Conservation (phyloP, 73 alveolate genomes). For the Stentor roeselii region DNA sequence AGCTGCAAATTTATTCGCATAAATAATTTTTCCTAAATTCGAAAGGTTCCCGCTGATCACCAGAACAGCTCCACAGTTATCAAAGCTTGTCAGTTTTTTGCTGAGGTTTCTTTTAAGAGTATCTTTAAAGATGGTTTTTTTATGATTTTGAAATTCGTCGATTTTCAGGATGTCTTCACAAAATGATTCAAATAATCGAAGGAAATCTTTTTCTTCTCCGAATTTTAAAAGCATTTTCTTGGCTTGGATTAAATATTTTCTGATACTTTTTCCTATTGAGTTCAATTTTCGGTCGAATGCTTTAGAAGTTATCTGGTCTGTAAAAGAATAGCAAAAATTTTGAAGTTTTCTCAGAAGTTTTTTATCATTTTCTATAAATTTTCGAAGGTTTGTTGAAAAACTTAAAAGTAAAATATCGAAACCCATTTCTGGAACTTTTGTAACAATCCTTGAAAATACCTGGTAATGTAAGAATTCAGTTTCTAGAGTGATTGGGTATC, state of each 20-base stretch:
- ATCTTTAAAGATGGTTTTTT: too few species aligned
- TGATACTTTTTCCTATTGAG: neutral
- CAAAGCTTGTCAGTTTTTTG: neutral
- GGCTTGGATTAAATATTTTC: neutral
- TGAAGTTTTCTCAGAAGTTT: too few species aligned
- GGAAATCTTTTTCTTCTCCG: neutral
- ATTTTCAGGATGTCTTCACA: neutral
- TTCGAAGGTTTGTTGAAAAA: too few species aligned
- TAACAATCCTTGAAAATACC: too few species aligned
- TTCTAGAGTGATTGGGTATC: neutral
- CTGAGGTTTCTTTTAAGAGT: neutral
- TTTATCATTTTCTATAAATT: neutral
- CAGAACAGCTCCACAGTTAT: neutral
- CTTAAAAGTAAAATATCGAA: neutral
- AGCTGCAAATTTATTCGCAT: neutral
- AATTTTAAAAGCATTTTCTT: neutral
- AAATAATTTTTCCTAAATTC: neutral
- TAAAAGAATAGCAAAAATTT: too few species aligned
- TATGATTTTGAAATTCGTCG: too few species aligned
- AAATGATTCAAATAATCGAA: neutral
- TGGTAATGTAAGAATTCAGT: neutral
- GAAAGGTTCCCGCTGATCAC: neutral
- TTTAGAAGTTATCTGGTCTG: neutral
- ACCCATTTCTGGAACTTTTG: neutral
- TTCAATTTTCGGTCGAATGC: too few species aligned